Percentiles rank a stretch among this genome's conserved stretches.
Conservation (phyloP, 805 yeast genomes). For the Naumovozyma baii region DNA sequence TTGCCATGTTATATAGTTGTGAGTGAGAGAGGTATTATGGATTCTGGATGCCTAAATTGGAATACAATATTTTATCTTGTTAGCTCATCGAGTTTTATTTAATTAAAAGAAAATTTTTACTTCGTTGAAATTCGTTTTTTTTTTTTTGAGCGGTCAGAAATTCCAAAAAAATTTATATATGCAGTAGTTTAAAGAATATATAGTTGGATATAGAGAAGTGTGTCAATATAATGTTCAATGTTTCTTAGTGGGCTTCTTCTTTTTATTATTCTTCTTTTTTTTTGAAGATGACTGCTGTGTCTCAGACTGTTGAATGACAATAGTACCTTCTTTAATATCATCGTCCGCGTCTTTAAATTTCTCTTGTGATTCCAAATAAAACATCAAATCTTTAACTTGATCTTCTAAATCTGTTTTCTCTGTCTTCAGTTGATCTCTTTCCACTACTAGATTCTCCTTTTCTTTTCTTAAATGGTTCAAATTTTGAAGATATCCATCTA, state of each 20-base stretch:
- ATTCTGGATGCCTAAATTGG: background rate
- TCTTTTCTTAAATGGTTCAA: slow-evolving; percentile 33
- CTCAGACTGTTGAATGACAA: slow-evolving; percentile 33
- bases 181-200: no score
- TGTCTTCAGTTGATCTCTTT: background rate
- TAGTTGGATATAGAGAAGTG: no score
- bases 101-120: no score
- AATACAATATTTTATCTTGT: no score
- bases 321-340: slow-evolving; percentile 63
- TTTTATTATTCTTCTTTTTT: slow-evolving; percentile 12
- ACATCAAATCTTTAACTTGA: slow-evolving; percentile 71
- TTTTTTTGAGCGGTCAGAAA: no score
- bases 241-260: slow-evolving; percentile 3
- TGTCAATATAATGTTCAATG: no score
- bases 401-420: slow-evolving; percentile 46
- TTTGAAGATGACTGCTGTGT: slow-evolving; percentile 1
- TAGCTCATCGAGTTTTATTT: no score
- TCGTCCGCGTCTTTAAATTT: slow-evolving; percentile 63
- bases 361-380: slow-evolving; percentile 61
- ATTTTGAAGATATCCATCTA: slow-evolving; percentile 40
- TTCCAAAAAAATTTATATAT: no score
- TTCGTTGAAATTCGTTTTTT: no score
- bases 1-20: slow-evolving; percentile 40
- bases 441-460: slow-evolving; percentile 19
- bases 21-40: background rate